Percentiles rank a stretch among this genome's conserved stretches.
Conservation (phyloP, 441 rosid species). For the Gossypium trilobum region DNA sequence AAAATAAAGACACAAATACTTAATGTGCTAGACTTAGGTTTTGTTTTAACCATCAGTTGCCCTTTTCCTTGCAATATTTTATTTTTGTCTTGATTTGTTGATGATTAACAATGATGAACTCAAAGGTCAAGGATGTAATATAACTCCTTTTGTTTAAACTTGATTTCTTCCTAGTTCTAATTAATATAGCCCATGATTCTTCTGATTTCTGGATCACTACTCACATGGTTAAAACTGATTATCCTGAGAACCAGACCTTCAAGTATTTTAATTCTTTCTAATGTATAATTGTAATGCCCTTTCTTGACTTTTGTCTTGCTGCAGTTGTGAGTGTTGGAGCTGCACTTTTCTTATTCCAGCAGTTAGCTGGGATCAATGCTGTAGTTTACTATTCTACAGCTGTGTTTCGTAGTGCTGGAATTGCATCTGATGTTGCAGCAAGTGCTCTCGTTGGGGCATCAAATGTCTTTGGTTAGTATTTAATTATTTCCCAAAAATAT, state of each 20-base stretch:
- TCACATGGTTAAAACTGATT: background rate
- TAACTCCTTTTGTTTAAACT: background rate
- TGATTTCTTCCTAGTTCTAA: background rate
- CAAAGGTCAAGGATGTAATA: background rate
- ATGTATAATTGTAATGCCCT: background rate
- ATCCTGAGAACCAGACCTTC: background rate
- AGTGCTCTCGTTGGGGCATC: constrained; percentile 97
- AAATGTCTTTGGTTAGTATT: constrained; percentile 69
- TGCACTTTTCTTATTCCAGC: constrained; percentile 94
- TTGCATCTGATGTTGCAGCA: constrained; percentile 92
- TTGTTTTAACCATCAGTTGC: background rate
- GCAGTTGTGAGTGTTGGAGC: constrained; percentile 96
- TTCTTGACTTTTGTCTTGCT: constrained; percentile 14
- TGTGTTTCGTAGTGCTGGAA: constrained; percentile 85
- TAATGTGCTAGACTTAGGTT: background rate
- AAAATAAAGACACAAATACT: background rate
- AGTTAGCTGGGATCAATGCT: constrained; percentile 94
- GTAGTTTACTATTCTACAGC: constrained; percentile 94
- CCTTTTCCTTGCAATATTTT: background rate
- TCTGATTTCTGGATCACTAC: background rate
- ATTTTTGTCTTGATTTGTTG: background rate
- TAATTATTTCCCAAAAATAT: background rate
- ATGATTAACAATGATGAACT: background rate
- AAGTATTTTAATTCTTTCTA: background rate
- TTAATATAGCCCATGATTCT: background rate